Evolutionary conservation across 352 stramenopile species (phyloP).

Genomic region (Aphanomyces stellatus): DNA sequence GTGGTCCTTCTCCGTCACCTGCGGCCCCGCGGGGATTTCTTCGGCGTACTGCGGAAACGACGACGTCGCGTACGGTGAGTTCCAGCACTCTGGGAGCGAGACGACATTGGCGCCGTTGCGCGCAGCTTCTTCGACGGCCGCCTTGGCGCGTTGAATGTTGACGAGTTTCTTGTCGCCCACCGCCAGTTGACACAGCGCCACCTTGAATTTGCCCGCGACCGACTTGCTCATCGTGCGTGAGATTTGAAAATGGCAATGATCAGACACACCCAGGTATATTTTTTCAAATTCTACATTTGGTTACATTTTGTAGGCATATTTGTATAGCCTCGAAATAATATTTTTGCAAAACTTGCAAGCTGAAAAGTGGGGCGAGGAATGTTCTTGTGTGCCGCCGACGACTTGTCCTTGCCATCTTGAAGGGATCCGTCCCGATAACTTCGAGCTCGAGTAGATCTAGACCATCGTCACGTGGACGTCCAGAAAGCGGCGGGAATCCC

Average conservation of each 20-base stretch:
- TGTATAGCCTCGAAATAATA: no score
- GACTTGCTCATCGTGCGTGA: slow-evolving; percentile 3
- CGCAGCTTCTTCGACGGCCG: slow-evolving; percentile 56
- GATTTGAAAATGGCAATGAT: neutral
- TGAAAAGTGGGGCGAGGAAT: neutral
- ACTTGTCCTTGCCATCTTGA: no score
- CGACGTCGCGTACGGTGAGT: slow-evolving; percentile 95
- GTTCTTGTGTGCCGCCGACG: no score
- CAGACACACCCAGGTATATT: neutral
- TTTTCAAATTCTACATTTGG: no score
- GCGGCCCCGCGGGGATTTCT: slow-evolving; percentile 75
- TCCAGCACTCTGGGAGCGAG: slow-evolving; percentile 93
- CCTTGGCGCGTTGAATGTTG: slow-evolving; percentile 73
- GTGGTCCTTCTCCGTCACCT: slow-evolving; percentile 51
- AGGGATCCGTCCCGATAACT: no score
- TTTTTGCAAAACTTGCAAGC: no score
- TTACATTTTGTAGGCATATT: no score
- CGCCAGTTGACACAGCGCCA: slow-evolving; percentile 94
- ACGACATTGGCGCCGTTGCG: slow-evolving; percentile 81
- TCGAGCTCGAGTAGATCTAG: no score
- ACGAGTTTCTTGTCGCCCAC: slow-evolving; percentile 81
- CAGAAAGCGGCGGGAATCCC: no score
- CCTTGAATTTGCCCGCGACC: slow-evolving; percentile 64
- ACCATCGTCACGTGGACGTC: no score
- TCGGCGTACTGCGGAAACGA: slow-evolving; percentile 98